These are phyloP conservation scores for Pythium myriotylum DNA, from an alignment of 352 stramenopile genomes.

Conservation along the genomic window DNA sequence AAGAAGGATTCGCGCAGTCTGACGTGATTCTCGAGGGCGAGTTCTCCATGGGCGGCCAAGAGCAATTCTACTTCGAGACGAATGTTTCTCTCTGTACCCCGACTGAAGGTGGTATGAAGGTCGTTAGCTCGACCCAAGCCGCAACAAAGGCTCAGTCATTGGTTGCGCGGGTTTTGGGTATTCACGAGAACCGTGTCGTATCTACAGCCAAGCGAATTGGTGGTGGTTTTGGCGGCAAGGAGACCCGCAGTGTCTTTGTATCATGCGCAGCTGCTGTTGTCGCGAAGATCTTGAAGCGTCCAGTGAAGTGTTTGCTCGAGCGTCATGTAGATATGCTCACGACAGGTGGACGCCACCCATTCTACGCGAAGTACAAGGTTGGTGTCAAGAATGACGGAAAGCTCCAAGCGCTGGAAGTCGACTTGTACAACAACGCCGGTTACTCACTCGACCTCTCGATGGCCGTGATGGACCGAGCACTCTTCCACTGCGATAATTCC, in stretches of 20 bases:
- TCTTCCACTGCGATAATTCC: slow-evolving; percentile 95
- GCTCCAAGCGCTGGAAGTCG: slow-evolving; percentile 89
- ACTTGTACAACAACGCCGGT: slow-evolving; percentile 95
- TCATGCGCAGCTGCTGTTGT: slow-evolving; percentile 91
- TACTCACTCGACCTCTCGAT: slow-evolving; percentile 94
- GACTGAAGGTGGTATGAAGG: slow-evolving; percentile 89
- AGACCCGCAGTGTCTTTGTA: slow-evolving; percentile 92
- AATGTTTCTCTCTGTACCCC: slow-evolving; percentile 83
- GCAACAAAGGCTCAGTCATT: slow-evolving; percentile 92
- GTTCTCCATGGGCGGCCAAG: slow-evolving; percentile 91
- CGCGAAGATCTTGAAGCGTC: slow-evolving; percentile 84
- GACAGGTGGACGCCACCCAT: slow-evolving; percentile 92
- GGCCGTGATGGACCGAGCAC: slow-evolving; percentile 93
- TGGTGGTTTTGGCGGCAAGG: slow-evolving; percentile 96
- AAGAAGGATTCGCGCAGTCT: slow-evolving; percentile 63
- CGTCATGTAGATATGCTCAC: slow-evolving; percentile 96
- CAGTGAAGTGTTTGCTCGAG: slow-evolving; percentile 92
- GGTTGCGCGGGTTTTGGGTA: slow-evolving; percentile 90
- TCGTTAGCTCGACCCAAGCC: slow-evolving; percentile 95
- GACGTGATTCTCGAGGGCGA: slow-evolving; percentile 87
- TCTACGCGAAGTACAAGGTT: slow-evolving; percentile 94
- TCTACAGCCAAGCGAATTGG: slow-evolving; percentile 94
- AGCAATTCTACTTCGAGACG: slow-evolving; percentile 97
- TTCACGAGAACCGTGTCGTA: slow-evolving; percentile 90
- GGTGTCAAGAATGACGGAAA: slow-evolving; percentile 83